Base-by-base conservation (phyloP, 1,284 basidiomycete genomes). In the Tilletia walkeri region DNA sequence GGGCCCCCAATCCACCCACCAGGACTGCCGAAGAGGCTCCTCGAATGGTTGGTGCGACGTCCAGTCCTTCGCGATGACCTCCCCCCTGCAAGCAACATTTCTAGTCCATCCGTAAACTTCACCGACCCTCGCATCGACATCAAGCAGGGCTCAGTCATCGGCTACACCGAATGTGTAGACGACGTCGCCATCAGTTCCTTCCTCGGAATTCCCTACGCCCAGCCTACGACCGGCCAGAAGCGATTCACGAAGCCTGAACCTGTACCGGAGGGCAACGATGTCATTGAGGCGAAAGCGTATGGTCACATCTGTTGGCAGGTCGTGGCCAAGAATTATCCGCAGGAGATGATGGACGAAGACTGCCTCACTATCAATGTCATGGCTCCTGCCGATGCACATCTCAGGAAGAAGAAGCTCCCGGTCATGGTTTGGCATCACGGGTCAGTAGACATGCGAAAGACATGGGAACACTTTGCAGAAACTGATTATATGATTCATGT, bases 351-450 rank as follows among this genome's bases (percentile, higher is more conserved):
- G 41, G 75, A 73, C 30, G 72, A 76, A 34, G n/a, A 66, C 48
- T 76, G 75, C 50, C 47, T 76, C 54, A 74, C 75, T 36, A 54
- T 76, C 56, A 73, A 76, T 41, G 71, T 76, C 20, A 71, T 76
- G 1, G 39, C 71, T 20, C 75, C 75, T 1, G 68, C 67, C 2
- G 41, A 54, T 1, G 49, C 49, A 1, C 47, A 9, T 14, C 30
- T 20, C 18, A 10, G 20, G 9, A 14, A 67, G 9, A n/a, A 66
- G 41, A 70, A 72, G 41, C 50, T 76, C 56, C 75, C 75, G 14
- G 72, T 76, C 5, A 70, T 65, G 9, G 71, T 76, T 4, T 73
- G 72, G 72, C 67, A 63, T 38, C 59, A 63, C 18, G 59, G 59
- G 59, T 63, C 16, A 63, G 59, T 63, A 7, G 4, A 2, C 1